Base-by-base conservation (phyloP, 2,329 filamentous ascomycete genomes). In the Penicillium sp. region DNA sequence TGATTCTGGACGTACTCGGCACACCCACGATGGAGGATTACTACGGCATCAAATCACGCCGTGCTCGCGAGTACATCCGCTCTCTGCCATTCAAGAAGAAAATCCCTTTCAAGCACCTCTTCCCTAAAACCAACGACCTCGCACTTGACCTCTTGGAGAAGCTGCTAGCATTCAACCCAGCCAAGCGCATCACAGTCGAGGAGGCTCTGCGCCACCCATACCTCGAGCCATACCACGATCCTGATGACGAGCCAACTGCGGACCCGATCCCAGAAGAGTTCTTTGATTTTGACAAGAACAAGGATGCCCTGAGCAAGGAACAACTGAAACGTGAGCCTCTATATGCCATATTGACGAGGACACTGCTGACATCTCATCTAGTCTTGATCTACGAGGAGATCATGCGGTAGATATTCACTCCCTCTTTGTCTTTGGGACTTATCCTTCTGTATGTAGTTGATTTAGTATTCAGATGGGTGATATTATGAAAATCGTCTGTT, bases 201-300 rank as follows among this genome's bases (percentile, higher is more conserved):
- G 94, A 99, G 62, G 94, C 94, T 20, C 83, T 99, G 62, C 95
- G 94, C 78, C 94, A 99, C 77, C 93, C 94, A 5, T 99, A 99
- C 77, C 84, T 99, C 33, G 94, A 99, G 80, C 94, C 94, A 5
- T 99, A 99, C 77, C 94, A 99, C 74, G 94, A 99, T 73, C 94
- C 94, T 6, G 94, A 97, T 71, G 94, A 99, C 71, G 94, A 99
- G 82, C 94, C 94, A 50, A 97, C 91, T 12, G 94, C 94, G 18
- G 90, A 92, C 45, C 92, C 94, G 21, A 99, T 99, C 68, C 94
- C 94, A 21, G 93, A 97, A 74, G 93, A 96, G 74, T 99, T 99
- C 81, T 99, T 99, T 73, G 94, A 99, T 77, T 99, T 99, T 75
- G 94, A 99, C 78, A 97, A 97, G 83, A 96, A 97, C 82, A 99